A percentile compares a stretch with the other conserved stretches of the same genome.
Evolutionary conservation across 2,329 filamentous ascomycete species (phyloP).

Genomic region (Penicillium carneum): DNA sequence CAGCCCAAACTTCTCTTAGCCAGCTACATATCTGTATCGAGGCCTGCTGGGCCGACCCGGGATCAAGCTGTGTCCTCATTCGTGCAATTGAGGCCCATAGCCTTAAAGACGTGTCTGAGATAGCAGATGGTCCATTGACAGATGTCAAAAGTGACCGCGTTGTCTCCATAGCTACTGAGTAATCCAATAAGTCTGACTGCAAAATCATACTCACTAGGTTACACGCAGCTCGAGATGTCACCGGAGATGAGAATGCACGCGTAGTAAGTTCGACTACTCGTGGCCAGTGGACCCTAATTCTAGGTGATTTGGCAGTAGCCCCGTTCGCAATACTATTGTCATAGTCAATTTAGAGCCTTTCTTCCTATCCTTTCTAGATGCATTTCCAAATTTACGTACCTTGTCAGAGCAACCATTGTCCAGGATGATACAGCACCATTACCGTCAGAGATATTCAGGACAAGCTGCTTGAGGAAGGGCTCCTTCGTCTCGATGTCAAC

Average conservation of each 20-base stretch:
- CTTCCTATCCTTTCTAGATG: not conserved
- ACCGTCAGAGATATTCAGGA: constrained; percentile 71
- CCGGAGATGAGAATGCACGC: constrained; percentile 72
- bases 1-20: constrained; percentile 82
- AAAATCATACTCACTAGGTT: constrained; percentile 74
- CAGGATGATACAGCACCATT: constrained; percentile 72
- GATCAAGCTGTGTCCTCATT: constrained; percentile 70
- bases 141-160: constrained; percentile 76
- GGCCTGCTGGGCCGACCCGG: constrained; percentile 71
- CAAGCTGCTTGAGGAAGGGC: constrained; percentile 65
- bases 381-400: constrained; percentile 61
- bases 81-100: constrained; percentile 76
- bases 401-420: constrained; percentile 82
- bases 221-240: constrained; percentile 78
- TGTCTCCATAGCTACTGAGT: constrained; percentile 71
- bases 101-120: constrained; percentile 79
- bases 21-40: constrained; percentile 79
- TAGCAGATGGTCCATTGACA: constrained; percentile 76
- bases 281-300: constrained; percentile 66
- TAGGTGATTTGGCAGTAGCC: constrained; percentile 47
- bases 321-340: constrained; percentile 44
- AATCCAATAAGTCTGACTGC: constrained; percentile 69
- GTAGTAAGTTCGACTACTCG: constrained; percentile 77
- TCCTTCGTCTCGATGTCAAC: constrained; percentile 61
- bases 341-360: not conserved